Base-by-base conservation (phyloP, 192 early-diverging fungal species). In the Coemansia sp. region DNA sequence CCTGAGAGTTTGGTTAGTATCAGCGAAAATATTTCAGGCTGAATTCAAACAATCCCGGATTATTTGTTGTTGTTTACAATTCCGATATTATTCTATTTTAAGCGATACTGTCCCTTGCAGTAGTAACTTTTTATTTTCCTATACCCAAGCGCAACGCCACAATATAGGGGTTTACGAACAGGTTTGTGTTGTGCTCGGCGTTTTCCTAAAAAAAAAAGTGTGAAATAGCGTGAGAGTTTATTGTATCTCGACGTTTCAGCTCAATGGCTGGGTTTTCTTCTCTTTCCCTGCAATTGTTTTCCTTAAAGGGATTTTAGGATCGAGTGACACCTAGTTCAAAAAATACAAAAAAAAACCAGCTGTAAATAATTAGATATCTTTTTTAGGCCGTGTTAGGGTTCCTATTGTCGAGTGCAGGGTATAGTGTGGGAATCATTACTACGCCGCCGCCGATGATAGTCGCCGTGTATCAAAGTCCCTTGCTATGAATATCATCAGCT, bases 1-100 rank as follows among this genome's bases (percentile, higher is more conserved):
- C 20, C n/a, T 49, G 15, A 1, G 15, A 1, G 47, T 8, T 49
- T 49, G 47, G 47, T 12, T 15, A 43, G 41, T 43, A 43, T 43
- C 41, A 43, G 41, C 10, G 41, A 49, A 53, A 53, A 53, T 53
- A 53, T 53, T 53, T 53, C 22, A 53, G 50, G 50, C 50, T 53
- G 50, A 53, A 53, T 53, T 53, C 50, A 20, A 53, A 53, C 50
- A 53, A 53, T 53, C 20, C 50, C 47, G 47, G n/a, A 2, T 22
- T 22, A 11, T 36, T 5, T 20, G 50, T 53, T 24, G 10, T 20
- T 53, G 50, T 53, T 53, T 53, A 53, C 50, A 20, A 53, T 24
- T 53, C 20, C 22, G 50, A 5, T 53, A 53, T 53, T 53, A 53
- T 53, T 53, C 50, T 53, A 53, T 53, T 53, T 53, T 27, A 24